phyloP scores from a whole-genome alignment of 2,329 filamentous ascomycete genomes.

The Exophiala mesophila region DNA sequence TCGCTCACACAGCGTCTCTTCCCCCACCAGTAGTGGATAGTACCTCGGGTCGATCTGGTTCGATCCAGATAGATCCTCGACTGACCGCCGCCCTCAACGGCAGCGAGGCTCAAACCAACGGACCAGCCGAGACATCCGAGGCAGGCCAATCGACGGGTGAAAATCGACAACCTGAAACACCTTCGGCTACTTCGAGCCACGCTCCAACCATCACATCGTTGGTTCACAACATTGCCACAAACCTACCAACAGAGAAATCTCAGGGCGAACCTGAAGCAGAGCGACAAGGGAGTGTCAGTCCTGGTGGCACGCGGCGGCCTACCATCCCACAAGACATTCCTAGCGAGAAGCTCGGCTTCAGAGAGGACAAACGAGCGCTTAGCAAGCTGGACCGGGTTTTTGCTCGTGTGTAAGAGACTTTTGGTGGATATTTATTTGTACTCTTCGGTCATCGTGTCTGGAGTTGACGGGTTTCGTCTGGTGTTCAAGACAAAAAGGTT shows the following conservation, averaged over 20 bases:
- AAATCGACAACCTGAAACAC: constrained; percentile 21
- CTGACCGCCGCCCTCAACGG: constrained; percentile 24
- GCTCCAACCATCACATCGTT: constrained; percentile 53
- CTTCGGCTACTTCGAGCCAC: constrained; percentile 32
- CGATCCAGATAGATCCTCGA: constrained; percentile 31
- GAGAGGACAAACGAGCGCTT: constrained; percentile 62
- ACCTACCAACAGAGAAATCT: constrained; percentile 48
- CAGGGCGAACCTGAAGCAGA: constrained; percentile 36
- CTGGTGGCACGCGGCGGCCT: constrained; percentile 29
- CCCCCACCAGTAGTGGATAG: constrained; percentile 23
- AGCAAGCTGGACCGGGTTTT: constrained; percentile 59
- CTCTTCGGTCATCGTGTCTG: too few relatives aligned
- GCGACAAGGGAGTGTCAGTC: constrained; percentile 40
- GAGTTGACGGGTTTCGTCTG: too few relatives aligned
- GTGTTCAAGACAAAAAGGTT: too few relatives aligned
- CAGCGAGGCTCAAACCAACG: constrained; percentile 10
- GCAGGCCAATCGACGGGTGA: constrained; percentile 1
- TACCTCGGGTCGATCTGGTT: constrained; percentile 28
- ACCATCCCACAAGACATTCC: constrained; percentile 52
- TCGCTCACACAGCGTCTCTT: constrained; percentile 6
- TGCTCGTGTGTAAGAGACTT: constrained; percentile 17
- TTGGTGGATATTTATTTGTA: background rate
- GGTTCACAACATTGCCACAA: constrained; percentile 37
- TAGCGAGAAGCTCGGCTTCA: constrained; percentile 53
- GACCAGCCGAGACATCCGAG: constrained; percentile 5